Evolutionary conservation across 345 rosid species (phyloP).

Genomic region (Euphorbia pulcherrima): DNA sequence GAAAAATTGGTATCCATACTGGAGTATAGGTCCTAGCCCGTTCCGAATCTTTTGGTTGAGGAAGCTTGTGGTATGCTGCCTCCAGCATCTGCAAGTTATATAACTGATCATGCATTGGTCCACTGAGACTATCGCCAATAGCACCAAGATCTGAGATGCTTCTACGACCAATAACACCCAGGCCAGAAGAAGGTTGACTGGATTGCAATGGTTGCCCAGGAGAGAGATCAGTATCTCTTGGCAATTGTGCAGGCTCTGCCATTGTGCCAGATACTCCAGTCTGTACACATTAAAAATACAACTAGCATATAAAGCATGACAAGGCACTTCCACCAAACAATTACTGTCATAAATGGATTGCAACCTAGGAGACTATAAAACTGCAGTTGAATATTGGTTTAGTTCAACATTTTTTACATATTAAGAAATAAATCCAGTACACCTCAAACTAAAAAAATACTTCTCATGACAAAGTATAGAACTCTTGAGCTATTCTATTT

Average conservation of each 20-base stretch:
- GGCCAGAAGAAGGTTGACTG: constrained; percentile 60
- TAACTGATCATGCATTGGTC: constrained; percentile 57
- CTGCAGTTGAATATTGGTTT: neutral
- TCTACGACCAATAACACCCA: constrained; percentile 88
- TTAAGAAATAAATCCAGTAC: neutral
- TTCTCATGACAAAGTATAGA: neutral
- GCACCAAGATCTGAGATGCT: constrained; percentile 80
- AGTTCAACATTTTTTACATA: neutral
- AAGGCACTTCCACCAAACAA: neutral
- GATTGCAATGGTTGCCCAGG: constrained; percentile 85
- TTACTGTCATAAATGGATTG: neutral
- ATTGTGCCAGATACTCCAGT: constrained; percentile 55
- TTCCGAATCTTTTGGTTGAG: constrained; percentile 91
- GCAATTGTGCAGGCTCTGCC: constrained; percentile 57
- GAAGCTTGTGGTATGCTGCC: constrained; percentile 72
- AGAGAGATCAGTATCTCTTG: constrained; percentile 70
- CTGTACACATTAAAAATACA: constrained; percentile 36
- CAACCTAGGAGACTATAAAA: neutral
- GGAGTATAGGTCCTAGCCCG: constrained; percentile 77
- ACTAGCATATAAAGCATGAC: neutral
- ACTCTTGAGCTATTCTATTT: neutral
- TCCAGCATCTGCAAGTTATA: constrained; percentile 88
- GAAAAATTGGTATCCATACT: constrained; percentile 37
- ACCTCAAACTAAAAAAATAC: too few species aligned
- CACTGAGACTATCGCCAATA: constrained; percentile 62